Evolutionary conservation across 768 basidiomycete genomes (phyloP).

Genomic region (Russula compacta): DNA sequence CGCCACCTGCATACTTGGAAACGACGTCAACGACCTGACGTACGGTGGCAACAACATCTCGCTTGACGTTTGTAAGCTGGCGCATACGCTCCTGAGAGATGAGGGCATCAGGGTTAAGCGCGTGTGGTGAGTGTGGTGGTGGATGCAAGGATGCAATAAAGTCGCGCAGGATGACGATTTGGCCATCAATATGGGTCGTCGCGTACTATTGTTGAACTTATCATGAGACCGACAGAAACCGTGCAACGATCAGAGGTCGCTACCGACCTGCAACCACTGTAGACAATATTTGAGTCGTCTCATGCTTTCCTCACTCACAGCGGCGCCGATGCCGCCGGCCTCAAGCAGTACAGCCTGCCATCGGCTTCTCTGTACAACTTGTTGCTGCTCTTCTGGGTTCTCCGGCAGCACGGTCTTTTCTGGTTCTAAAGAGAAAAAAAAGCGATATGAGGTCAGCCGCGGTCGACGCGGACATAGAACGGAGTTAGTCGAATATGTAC

Average conservation of each 20-base stretch:
- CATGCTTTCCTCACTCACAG: conserved; percentile 88
- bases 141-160: conserved; percentile 68
- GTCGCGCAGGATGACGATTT: conserved; percentile 74
- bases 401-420: neutral
- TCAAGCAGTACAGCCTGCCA: conserved; percentile 83
- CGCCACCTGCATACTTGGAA: conserved; percentile 74
- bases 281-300: conserved; percentile 75
- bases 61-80: conserved; percentile 64
- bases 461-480: neutral
- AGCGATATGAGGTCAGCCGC: neutral
- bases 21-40: conserved; percentile 85
- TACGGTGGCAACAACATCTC: conserved; percentile 82
- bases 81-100: conserved; percentile 40
- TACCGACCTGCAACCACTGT: conserved; percentile 74
- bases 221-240: neutral
- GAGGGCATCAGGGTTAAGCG: conserved; percentile 27
- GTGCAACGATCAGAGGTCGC: neutral
- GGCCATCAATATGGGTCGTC: conserved; percentile 77
- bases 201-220: conserved; percentile 50
- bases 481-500: neutral
- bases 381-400: conserved; percentile 31
- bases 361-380: conserved; percentile 64
- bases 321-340: conserved; percentile 80
- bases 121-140: conserved; percentile 29
- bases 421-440: neutral